Evolutionary conservation across 176 grass and related monocot genomes (phyloP), one percentile per base, ranked within the genome.

Genomic region (Triticum turgidum): DNA sequence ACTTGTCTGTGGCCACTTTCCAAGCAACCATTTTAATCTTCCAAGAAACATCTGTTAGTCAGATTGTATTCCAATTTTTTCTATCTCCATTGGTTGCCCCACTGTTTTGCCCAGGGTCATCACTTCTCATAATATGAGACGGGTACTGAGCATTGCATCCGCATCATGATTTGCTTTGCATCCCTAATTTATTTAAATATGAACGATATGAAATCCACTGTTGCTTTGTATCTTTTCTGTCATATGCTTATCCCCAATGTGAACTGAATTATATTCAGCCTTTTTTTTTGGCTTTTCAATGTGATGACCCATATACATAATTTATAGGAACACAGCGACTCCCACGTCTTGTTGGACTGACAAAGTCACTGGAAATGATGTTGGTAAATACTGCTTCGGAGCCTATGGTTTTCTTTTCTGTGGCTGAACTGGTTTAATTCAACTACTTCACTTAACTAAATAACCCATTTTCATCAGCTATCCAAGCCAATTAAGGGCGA

Each of bases 331-430:
- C 94, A 15, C 97, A 99, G 21, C 87, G 97, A 69, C 97, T 99
- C 45, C 97, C 97, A 33, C 97, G 92, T 14, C 94, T 99, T 80
- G 92, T 93, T 88, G 97, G 94, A 62, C 79, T 99, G 84, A 87
- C 90, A 77, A 99, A 99, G 90, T 84, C 92, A 84, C 76, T 99
- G 64, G 92, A 99, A 84, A 99, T 96, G 90, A 94, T 98, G 25
- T 54, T 98, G 97, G 97, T 98, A 84, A 92, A 80, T 80, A 77
- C 11, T 87, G 32, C 38, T 32, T 39, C 68, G 37, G 20, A 74
- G 37, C 20, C 11, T 82, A 71, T 17, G 15, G 2, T 68, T 67
- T 87, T 85, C 22, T 69, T 32, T 41, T 64, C 29, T 83, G 29
- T 61, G 54, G 79, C 10, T 59, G 70, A 14, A 45, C 38, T 62